A percentile compares a stretch with the other conserved stretches of the same genome.
Conservation (phyloP, 257 asterid species). For the Osmanthus fragrans region DNA sequence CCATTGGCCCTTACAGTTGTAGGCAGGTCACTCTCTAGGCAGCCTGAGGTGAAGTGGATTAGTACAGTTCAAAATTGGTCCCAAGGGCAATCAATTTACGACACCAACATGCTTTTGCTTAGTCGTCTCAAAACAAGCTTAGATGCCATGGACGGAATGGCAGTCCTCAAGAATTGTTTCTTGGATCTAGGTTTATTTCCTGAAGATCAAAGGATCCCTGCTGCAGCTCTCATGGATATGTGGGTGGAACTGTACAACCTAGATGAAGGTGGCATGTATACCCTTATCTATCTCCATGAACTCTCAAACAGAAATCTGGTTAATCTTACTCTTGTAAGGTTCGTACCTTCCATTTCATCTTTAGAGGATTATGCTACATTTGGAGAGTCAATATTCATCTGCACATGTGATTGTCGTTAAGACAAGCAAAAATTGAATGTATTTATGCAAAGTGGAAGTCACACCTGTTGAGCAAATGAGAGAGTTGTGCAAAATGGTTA, state of each 20-base stretch:
- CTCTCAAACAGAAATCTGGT: conserved; percentile 36
- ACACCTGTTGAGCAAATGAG: too few relatives aligned
- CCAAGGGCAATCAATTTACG: conserved; percentile 29
- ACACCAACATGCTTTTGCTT: conserved; percentile 24
- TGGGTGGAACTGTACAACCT: conserved; percentile 41
- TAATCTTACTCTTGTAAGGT: conserved; percentile 38
- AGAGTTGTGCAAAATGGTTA: too few relatives aligned
- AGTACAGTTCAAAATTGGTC: conserved; percentile 22
- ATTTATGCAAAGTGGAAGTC: too few relatives aligned
- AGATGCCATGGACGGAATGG: conserved; percentile 22
- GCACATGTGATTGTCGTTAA: too few relatives aligned
- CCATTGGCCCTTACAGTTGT: conserved; percentile 45
- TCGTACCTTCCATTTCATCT: background rate
- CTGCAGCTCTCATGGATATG: conserved; percentile 33
- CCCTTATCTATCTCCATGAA: conserved; percentile 23
- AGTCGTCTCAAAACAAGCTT: conserved; percentile 34
- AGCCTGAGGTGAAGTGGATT: conserved; percentile 29
- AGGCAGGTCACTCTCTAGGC: conserved; percentile 30
- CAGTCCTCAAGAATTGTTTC: conserved; percentile 28
- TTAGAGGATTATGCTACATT: background rate
- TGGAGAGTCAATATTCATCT: too few relatives aligned
- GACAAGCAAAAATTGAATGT: too few relatives aligned
- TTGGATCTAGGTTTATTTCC: conserved; percentile 39
- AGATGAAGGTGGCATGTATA: conserved; percentile 27
- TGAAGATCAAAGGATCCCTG: conserved; percentile 40